A percentile compares a stretch with the other conserved stretches of the same genome.
Conservation (phyloP, 164 flowering plant genomes). For the Taxillus chinensis region DNA sequence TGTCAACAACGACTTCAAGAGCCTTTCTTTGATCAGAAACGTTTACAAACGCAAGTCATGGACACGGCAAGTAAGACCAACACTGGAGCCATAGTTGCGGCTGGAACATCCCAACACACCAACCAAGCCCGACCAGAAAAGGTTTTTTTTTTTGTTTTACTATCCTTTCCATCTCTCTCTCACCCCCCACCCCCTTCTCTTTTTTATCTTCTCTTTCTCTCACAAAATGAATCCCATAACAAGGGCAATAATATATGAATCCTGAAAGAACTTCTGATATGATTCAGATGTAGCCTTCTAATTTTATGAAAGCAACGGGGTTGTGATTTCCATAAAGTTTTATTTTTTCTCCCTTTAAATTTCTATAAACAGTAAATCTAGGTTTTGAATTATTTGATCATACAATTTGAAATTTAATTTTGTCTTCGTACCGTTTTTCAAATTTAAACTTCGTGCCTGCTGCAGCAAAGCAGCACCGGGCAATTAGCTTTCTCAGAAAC, state of each 20-base stretch:
- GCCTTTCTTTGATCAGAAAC: background rate
- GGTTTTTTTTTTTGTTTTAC: conserved; percentile 30
- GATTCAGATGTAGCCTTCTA: conserved; percentile 18
- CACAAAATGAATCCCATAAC: conserved; percentile 22
- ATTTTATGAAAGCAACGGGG: conserved; percentile 9
- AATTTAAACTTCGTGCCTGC: no score
- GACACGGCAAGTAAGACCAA: conserved; percentile 39
- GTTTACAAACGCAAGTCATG: background rate
- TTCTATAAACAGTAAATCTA: no score
- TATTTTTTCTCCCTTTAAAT: no score
- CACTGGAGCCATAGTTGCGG: conserved; percentile 22
- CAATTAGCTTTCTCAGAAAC: no score
- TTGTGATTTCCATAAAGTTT: no score
- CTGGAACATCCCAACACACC: conserved; percentile 30
- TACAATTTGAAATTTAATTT: no score
- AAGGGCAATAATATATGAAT: conserved; percentile 15
- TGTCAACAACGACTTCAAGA: conserved; percentile 18
- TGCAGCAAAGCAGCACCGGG: no score
- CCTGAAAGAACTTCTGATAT: conserved; percentile 24
- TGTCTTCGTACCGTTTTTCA: no score
- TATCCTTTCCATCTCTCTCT: background rate
- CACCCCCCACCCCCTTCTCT: background rate
- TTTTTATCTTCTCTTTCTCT: conserved; percentile 23
- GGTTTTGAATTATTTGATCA: no score
- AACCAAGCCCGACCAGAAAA: conserved; percentile 46